Base-by-base conservation (phyloP, 2,329 filamentous ascomycete species). In the Botrytis deweyae region DNA sequence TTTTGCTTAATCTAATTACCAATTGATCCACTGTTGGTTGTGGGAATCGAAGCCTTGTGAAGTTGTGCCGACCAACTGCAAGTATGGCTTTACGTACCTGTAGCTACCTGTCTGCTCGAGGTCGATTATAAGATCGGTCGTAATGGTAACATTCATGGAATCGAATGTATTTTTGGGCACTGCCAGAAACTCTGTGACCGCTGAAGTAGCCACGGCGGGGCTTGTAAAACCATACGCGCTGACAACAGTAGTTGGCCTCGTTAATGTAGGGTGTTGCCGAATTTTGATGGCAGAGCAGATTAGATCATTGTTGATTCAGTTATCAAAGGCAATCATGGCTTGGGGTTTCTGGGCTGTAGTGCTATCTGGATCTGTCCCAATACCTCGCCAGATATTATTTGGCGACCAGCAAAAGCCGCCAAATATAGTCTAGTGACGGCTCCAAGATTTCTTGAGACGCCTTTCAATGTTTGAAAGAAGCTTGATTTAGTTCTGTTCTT, bases 401-500 rank as follows among this genome's bases (percentile, higher is more conserved):
- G 70, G 49, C 12, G 62, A 38, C 69, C 64, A 25, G 65, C 46
- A 49, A 73, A 82, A 0, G 84, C 84, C 75, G 84, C 80, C 20
- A 88, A 78, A 25, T 84, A 79, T 76, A 86, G 87, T 20, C 82
- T 81, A 16, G 85, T 86, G 25, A 87, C 83, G 73, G 87, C 83
- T 61, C 87, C 88, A 74, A 86, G 58, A 14, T 29, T 67, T 36
- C 38, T 10, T 18, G 49, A 55, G n/a, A 88, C 88, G 10, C 88
- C 88, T 70, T 86, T 85, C 7, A 90, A 83, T 0, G 85, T 87
- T 76, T 82, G 83, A 80, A 83, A 89, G 16, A 90, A 82, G 69
- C 89, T 87, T 0, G 83, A 75, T 74, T 89, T 81, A 16, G 72
- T 65, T 0, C 77, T 78, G 20, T 83, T 79, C 3, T 84, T 86